Evolutionary conservation across 164 flowering plant species (phyloP).

Genomic region (grape (Vitis vinifera)): DNA sequence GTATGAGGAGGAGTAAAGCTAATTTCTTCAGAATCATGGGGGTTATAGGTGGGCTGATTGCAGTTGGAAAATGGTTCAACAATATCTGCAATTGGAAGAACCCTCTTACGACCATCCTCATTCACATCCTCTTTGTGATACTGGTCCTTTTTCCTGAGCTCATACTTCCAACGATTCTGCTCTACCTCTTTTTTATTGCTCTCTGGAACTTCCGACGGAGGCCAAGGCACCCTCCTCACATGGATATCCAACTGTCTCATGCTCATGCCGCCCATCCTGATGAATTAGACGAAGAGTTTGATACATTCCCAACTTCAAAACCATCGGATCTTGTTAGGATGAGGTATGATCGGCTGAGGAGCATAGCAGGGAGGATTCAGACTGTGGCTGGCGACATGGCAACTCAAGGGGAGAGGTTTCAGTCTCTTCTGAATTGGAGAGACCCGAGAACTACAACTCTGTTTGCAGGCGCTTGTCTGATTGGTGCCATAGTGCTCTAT

Average conservation of each 20-base stretch:
- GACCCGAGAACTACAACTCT: conserved; percentile 73
- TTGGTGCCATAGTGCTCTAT: conserved; percentile 64
- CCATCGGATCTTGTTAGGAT: conserved; percentile 56
- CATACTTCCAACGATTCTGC: conserved; percentile 77
- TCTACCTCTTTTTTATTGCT: conserved; percentile 76
- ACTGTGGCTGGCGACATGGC: conserved; percentile 78
- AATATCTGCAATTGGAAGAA: conserved; percentile 83
- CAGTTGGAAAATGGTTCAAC: conserved; percentile 77
- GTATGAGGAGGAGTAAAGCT: conserved; percentile 82
- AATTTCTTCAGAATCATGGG: conserved; percentile 80
- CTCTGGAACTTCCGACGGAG: conserved; percentile 68
- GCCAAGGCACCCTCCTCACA: conserved; percentile 75
- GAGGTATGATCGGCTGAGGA: conserved; percentile 71
- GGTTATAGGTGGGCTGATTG: conserved; percentile 61
- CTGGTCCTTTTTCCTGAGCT: conserved; percentile 80
- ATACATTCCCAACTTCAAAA: conserved; percentile 67
- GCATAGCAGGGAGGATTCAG: conserved; percentile 73
- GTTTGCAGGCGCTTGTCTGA: conserved; percentile 56
- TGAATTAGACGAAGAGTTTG: conserved; percentile 80
- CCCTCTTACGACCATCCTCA: conserved; percentile 76
- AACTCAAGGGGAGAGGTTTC: conserved; percentile 77
- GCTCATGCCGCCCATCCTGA: conserved; percentile 65
- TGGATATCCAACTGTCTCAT: conserved; percentile 72
- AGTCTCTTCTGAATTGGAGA: conserved; percentile 72
- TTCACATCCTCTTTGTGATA: conserved; percentile 73